Evolutionary conservation across 1,284 basidiomycete genomes (phyloP).

Genomic region (Leccinum fuscescens): DNA sequence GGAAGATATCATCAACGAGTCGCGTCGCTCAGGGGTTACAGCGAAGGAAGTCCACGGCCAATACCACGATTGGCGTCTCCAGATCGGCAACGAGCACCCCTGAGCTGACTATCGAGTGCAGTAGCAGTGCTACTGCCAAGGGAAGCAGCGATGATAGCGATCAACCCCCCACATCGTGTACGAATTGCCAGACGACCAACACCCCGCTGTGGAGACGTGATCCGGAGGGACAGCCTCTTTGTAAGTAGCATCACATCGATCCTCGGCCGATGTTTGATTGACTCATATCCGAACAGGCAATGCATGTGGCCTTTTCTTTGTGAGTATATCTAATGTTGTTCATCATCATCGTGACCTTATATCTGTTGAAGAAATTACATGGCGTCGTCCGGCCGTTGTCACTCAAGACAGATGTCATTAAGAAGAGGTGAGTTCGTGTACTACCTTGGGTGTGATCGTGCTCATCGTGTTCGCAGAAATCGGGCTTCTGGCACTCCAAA

Average conservation of each 20-base stretch:
- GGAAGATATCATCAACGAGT: conserved; percentile 64
- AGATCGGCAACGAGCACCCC: conserved; percentile 57
- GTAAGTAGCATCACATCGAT: conserved; percentile 42
- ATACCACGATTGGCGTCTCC: conserved; percentile 33
- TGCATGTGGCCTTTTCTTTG: conserved; percentile 89
- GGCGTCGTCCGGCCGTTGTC: conserved; percentile 92
- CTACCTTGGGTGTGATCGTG: not conserved
- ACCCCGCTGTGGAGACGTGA: conserved; percentile 95
- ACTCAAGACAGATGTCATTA: conserved; percentile 96
- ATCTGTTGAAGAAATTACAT: conserved; percentile 75
- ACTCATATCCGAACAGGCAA: conserved; percentile 48
- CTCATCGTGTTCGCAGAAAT: conserved; percentile 49
- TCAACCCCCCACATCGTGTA: conserved; percentile 77
- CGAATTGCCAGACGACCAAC: conserved; percentile 94
- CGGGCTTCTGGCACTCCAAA: conserved; percentile 71
- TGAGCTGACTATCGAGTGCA: conserved; percentile 40
- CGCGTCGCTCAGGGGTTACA: conserved; percentile 51
- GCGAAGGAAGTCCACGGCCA: conserved; percentile 49
- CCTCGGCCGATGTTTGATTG: conserved; percentile 3
- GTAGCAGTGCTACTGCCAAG: conserved; percentile 36
- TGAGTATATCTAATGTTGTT: conserved; percentile 44
- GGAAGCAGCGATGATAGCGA: conserved; percentile 65
- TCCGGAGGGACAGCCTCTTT: conserved; percentile 92
- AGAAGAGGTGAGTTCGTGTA: conserved; percentile 72
- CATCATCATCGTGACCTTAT: conserved; percentile 17